Conservation (phyloP, 2,329 filamentous ascomycete genomes). For the Hysterium pulicare region DNA sequence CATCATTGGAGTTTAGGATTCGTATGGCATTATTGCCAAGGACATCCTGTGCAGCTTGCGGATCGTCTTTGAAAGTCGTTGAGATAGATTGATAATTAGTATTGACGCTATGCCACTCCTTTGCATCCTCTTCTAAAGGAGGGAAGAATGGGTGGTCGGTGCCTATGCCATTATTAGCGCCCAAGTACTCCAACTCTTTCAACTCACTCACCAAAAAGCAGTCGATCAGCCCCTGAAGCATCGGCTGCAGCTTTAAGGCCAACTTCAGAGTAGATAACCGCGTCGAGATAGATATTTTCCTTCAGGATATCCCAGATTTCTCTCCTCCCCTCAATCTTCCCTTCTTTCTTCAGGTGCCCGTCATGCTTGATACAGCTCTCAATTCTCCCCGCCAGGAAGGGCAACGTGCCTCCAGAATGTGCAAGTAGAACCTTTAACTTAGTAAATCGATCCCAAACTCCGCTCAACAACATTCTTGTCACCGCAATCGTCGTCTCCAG, state of each 20-base stretch:
- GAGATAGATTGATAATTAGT: conserved; percentile 57
- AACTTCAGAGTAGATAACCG: conserved; percentile 76
- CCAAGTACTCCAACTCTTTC: not conserved
- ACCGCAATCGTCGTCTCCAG: conserved; percentile 92
- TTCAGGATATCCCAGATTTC: conserved; percentile 63
- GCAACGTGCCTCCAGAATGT: conserved; percentile 83
- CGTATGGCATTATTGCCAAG: conserved; percentile 60
- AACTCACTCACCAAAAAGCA: conserved; percentile 64
- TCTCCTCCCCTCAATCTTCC: conserved; percentile 55
- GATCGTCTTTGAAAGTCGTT: conserved; percentile 47
- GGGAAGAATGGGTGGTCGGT: conserved; percentile 85
- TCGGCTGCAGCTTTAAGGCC: conserved; percentile 69
- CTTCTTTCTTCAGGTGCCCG: conserved; percentile 65
- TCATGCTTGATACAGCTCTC: conserved; percentile 87
- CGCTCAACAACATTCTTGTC: conserved; percentile 79
- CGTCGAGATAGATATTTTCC: conserved; percentile 82
- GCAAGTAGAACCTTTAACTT: conserved; percentile 72
- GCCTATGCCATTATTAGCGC: conserved; percentile 33
- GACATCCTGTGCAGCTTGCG: conserved; percentile 49
- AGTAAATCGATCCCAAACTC: conserved; percentile 75
- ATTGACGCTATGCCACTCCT: conserved; percentile 67
- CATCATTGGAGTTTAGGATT: conserved; percentile 41
- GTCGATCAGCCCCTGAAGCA: conserved; percentile 62
- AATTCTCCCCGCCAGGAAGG: conserved; percentile 82
- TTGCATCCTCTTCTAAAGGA: conserved; percentile 62